These are phyloP conservation scores for Alternaria sp. DNA, from an alignment of 2,329 filamentous ascomycete species.

Conservation along the genomic window DNA sequence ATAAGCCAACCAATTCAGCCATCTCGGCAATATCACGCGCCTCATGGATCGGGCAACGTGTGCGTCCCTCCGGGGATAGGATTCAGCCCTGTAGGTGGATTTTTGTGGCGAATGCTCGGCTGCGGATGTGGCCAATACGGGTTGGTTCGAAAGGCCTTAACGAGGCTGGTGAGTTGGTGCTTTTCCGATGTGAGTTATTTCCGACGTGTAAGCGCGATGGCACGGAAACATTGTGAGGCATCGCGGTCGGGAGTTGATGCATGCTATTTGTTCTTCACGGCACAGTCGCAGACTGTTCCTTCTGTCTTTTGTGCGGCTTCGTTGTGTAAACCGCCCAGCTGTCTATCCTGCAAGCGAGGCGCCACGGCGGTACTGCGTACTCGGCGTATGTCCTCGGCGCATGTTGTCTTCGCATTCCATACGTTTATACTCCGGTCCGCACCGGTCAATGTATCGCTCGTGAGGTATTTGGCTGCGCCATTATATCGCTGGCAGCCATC, in stretches of 20 bases:
- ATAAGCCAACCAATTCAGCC: conserved; percentile 10
- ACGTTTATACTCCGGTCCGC: conserved; percentile 1
- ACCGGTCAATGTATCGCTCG: conserved; percentile 2
- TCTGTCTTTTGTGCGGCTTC: neutral
- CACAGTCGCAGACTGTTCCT: neutral
- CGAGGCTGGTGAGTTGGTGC: conserved; percentile 11
- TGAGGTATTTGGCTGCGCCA: neutral
- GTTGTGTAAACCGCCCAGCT: neutral
- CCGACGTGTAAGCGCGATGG: conserved; percentile 7
- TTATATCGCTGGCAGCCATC: neutral
- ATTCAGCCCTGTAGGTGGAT: conserved; percentile 16
- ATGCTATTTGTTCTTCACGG: conserved; percentile 6
- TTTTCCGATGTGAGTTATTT: conserved; percentile 14
- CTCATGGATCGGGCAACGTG: conserved; percentile 5
- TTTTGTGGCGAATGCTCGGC: conserved; percentile 20
- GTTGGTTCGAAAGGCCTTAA: neutral
- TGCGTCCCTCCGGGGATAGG: neutral
- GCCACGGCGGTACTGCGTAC: conserved; percentile 1
- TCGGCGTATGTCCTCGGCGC: neutral
- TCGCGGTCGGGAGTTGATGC: conserved; percentile 9
- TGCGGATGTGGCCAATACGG: conserved; percentile 9
- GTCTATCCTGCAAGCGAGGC: neutral
- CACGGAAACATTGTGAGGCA: conserved; percentile 3
- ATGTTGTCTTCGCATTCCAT: neutral
- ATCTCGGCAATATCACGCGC: conserved; percentile 20